Evolutionary conservation across 1,284 basidiomycete species (phyloP).

Genomic region (Ustilago tritici): DNA sequence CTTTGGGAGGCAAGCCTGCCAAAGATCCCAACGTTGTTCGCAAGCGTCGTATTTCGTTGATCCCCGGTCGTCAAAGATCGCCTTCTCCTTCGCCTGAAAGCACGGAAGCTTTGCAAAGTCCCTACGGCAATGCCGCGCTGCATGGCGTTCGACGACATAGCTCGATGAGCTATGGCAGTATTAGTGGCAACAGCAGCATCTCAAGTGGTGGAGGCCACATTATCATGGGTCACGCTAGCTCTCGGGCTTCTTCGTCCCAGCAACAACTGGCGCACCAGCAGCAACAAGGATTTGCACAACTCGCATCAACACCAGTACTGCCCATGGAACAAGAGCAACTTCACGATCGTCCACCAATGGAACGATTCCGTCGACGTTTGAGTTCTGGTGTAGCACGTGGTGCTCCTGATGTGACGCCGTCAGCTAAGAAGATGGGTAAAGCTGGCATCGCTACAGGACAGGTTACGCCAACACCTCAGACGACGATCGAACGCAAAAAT

Average conservation of each 20-base stretch:
- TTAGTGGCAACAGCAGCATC: conserved; percentile 48
- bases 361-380: conserved; percentile 39
- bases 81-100: conserved; percentile 31
- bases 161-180: conserved; percentile 57
- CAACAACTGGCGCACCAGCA: conserved; percentile 11
- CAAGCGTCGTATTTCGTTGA: conserved; percentile 53
- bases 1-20: conserved; percentile 13
- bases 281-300: background rate
- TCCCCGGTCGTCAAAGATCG: conserved; percentile 43
- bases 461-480: conserved; percentile 31
- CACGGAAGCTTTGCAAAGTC: conserved; percentile 22
- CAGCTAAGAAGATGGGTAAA: conserved; percentile 12
- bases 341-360: conserved; percentile 9
- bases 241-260: conserved; percentile 35
- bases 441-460: conserved; percentile 26
- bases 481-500: conserved; percentile 37
- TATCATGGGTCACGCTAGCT: conserved; percentile 31
- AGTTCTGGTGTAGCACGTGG: conserved; percentile 29
- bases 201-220: conserved; percentile 39
- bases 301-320: conserved; percentile 28
- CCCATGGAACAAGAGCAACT: conserved; percentile 11
- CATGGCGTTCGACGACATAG: conserved; percentile 36
- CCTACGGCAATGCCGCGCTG: conserved; percentile 24
- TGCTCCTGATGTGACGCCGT: conserved; percentile 7
- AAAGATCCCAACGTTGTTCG: conserved; percentile 33